Evolutionary conservation across 2,329 filamentous ascomycete species (phyloP).

Genomic region (Neobulgaria alba): DNA sequence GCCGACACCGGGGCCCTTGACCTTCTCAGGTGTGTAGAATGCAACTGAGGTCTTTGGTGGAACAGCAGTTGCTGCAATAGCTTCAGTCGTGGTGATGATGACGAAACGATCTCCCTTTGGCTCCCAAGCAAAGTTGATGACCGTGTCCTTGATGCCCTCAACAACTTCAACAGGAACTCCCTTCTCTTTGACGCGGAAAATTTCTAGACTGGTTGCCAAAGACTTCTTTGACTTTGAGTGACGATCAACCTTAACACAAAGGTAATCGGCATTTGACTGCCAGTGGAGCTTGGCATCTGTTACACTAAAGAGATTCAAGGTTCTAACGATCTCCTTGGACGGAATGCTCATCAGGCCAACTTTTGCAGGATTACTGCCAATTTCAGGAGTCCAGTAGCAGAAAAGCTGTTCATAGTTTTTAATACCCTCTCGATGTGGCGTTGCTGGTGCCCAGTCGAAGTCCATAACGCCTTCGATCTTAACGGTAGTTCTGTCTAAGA

Average conservation of each 20-base stretch:
- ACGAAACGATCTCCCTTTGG: constrained; percentile 97
- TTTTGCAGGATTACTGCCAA: constrained; percentile 95
- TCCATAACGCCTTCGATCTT: constrained; percentile 96
- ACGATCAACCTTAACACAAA: constrained; percentile 97
- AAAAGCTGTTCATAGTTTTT: constrained; percentile 94
- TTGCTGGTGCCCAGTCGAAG: constrained; percentile 94
- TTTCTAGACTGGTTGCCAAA: constrained; percentile 91
- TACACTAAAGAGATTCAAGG: constrained; percentile 95
- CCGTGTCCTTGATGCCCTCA: constrained; percentile 94
- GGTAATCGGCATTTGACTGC: constrained; percentile 89
- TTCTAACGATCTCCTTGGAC: constrained; percentile 87
- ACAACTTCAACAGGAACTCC: constrained; percentile 97
- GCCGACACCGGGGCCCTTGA: constrained; percentile 69
- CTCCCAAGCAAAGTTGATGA: constrained; percentile 99
- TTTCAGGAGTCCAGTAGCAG: constrained; percentile 98
- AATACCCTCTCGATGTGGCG: constrained; percentile 70
- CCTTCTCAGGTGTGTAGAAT: constrained; percentile 96
- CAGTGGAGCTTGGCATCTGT: constrained; percentile 97
- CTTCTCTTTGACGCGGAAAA: constrained; percentile 96
- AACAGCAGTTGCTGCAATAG: constrained; percentile 67
- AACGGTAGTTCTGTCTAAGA: constrained; percentile 83
- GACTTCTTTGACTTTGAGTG: constrained; percentile 99
- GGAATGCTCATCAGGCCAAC: constrained; percentile 95
- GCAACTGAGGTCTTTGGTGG: constrained; percentile 88
- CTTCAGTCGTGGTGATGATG: constrained; percentile 89